Evolutionary conservation across 2,329 filamentous ascomycete species (phyloP).

Genomic region (Hypocrella siamensis): DNA sequence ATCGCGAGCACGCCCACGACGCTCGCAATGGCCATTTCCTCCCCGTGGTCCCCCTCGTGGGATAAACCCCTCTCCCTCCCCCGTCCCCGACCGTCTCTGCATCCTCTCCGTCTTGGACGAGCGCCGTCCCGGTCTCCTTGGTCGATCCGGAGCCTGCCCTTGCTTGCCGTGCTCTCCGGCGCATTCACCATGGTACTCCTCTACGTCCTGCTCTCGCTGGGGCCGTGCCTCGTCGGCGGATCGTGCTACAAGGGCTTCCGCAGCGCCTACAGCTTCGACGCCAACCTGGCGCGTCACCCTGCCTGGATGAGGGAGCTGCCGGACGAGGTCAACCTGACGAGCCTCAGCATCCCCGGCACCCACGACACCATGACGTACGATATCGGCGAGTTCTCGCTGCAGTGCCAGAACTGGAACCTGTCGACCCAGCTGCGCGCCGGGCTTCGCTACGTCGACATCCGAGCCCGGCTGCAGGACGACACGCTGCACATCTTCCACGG

Average conservation of each 20-base stretch:
- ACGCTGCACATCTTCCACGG: conserved; percentile 32
- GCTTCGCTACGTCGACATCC: conserved; percentile 33
- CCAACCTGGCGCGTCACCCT: conserved; percentile 14
- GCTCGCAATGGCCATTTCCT: no score
- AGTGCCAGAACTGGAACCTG: conserved; percentile 33
- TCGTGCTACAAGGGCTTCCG: conserved; percentile 14
- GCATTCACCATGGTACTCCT: conserved; percentile 2
- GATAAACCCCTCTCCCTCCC: no score
- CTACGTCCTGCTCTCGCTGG: conserved; percentile 10
- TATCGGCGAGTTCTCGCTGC: conserved; percentile 17
- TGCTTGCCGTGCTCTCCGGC: conserved; percentile 1
- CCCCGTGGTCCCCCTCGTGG: no score
- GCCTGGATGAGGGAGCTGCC: conserved; percentile 28
- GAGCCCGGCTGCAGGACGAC: conserved; percentile 25
- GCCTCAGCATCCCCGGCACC: conserved; percentile 33
- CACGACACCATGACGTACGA: conserved; percentile 37
- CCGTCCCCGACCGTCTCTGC: no score
- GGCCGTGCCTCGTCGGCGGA: conserved; percentile 12
- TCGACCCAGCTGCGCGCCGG: conserved; percentile 27
- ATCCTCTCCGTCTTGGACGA: no score
- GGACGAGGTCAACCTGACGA: conserved; percentile 23
- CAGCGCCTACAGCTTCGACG: conserved; percentile 25
- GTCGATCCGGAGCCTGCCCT: background rate
- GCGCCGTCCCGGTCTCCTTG: background rate
- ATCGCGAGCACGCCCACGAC: no score